phyloP scores from a whole-genome alignment of 345 rosid genomes.

The Linum trigynum region DNA sequence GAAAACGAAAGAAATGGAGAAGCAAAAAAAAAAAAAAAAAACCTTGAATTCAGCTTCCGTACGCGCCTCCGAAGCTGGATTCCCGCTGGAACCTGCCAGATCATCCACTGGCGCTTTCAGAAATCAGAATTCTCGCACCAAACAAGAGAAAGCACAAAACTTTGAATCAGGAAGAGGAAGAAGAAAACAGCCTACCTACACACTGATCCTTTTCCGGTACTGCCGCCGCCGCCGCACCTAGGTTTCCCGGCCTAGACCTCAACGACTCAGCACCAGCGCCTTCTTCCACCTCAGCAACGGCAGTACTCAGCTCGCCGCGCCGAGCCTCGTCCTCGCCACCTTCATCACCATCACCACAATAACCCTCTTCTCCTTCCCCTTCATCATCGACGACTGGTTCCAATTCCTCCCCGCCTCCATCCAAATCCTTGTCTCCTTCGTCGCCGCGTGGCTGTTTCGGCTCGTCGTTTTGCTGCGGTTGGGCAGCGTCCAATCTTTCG shows the following conservation, averaged over 20 bases:
- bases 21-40: constrained; percentile 2
- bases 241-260: constrained; percentile 15
- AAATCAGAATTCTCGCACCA: neutral
- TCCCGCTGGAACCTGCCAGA: constrained; percentile 38
- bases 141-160: neutral
- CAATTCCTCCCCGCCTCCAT: neutral
- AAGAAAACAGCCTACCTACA: constrained; percentile 24
- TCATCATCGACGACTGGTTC: constrained; percentile 7
- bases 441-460: constrained; percentile 1
- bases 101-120: constrained; percentile 9
- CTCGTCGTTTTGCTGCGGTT: constrained; percentile 9
- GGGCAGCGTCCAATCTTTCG: constrained; percentile 26
- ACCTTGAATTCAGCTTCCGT: constrained; percentile 37
- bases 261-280: constrained; percentile 5
- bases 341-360: constrained; percentile 10
- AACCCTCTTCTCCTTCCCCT: constrained; percentile 10
- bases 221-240: neutral
- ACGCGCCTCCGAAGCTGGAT: constrained; percentile 23
- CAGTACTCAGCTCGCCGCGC: constrained; percentile 23
- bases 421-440: constrained; percentile 7
- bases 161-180: neutral
- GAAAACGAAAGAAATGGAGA: neutral
- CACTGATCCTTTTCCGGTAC: constrained; percentile 24
- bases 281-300: constrained; percentile 1
- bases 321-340: constrained; percentile 26